Percentiles rank a stretch among this genome's conserved stretches.
These are phyloP conservation scores for Globisporangium sylvaticum DNA, from an alignment of 352 stramenopile genomes.

Conservation along the genomic window DNA sequence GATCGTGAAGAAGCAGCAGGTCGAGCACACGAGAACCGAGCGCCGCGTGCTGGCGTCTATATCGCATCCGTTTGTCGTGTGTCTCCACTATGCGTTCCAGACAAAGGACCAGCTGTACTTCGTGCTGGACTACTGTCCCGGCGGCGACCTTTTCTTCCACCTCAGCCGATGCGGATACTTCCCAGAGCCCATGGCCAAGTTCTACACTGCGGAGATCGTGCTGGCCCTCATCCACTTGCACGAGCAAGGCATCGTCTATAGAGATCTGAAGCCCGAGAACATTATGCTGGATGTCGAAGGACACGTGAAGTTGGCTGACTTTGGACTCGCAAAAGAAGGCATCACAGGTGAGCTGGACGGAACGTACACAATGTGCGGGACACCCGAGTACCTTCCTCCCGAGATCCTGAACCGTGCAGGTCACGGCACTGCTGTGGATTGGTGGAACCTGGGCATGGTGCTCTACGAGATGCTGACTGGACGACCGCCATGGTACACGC, in stretches of 20 bases:
- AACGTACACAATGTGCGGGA: constrained; percentile 85
- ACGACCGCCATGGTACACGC: constrained; percentile 73
- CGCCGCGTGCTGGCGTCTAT: constrained; percentile 78
- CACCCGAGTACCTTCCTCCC: constrained; percentile 80
- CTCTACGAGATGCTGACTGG: constrained; percentile 84
- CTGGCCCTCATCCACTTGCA: constrained; percentile 82
- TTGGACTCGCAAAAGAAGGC: constrained; percentile 75
- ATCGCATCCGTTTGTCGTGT: constrained; percentile 85
- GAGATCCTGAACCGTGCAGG: constrained; percentile 79
- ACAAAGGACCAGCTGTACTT: constrained; percentile 82
- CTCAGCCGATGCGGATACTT: constrained; percentile 73
- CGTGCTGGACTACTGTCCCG: constrained; percentile 84
- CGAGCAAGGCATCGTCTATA: constrained; percentile 80
- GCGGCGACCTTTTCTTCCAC: constrained; percentile 83
- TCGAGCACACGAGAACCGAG: constrained; percentile 82
- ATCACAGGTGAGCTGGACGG: constrained; percentile 66
- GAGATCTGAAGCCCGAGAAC: constrained; percentile 84
- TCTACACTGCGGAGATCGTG: constrained; percentile 85
- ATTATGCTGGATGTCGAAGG: constrained; percentile 86
- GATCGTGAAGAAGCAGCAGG: constrained; percentile 81
- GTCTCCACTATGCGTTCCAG: constrained; percentile 88
- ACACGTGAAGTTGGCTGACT: constrained; percentile 80
- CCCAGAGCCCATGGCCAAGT: constrained; percentile 77
- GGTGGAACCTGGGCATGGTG: constrained; percentile 84
- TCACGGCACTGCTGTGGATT: constrained; percentile 80